These are phyloP conservation scores for Fusarium hostae DNA, from an alignment of 2,329 filamentous ascomycete species.

Conservation along the genomic window DNA sequence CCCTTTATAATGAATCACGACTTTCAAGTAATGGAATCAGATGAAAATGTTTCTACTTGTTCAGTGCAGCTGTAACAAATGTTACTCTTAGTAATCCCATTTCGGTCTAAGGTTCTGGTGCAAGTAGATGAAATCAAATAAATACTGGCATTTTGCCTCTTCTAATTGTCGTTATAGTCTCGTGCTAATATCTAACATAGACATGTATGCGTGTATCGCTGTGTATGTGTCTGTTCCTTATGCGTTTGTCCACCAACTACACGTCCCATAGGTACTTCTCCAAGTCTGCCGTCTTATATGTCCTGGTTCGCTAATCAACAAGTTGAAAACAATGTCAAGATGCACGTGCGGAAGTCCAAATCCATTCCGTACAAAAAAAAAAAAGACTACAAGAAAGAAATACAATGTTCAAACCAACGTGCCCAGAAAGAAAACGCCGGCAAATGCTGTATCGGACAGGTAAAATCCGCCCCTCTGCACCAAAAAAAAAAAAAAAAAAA, in stretches of 20 bases:
- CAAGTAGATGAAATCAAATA: not conserved
- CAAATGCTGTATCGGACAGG: constrained; percentile 30
- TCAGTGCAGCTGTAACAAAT: not conserved
- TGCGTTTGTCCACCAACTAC: constrained; percentile 10
- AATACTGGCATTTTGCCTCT: constrained; percentile 2
- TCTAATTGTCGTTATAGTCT: constrained; percentile 15
- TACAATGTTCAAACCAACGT: constrained; percentile 7
- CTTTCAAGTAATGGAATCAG: not conserved
- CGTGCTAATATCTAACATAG: constrained; percentile 16
- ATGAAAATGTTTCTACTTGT: not conserved
- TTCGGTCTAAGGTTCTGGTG: not conserved
- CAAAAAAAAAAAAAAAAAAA: not conserved
- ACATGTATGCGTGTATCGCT: constrained; percentile 1
- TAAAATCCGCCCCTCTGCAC: not conserved
- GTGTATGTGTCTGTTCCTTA: constrained; percentile 6
- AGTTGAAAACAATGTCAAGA: constrained; percentile 7
- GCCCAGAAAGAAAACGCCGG: constrained; percentile 36
- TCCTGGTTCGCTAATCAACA: constrained; percentile 6
- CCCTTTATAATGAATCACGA: not conserved
- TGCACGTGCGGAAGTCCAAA: not conserved
- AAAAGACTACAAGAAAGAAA: not conserved
- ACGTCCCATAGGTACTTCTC: not conserved
- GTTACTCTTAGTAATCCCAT: not conserved
- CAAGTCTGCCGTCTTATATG: constrained; percentile 5
- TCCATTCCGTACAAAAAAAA: not conserved